Evolutionary conservation across 768 basidiomycete genomes (phyloP).

Genomic region (Trametes punicea): DNA sequence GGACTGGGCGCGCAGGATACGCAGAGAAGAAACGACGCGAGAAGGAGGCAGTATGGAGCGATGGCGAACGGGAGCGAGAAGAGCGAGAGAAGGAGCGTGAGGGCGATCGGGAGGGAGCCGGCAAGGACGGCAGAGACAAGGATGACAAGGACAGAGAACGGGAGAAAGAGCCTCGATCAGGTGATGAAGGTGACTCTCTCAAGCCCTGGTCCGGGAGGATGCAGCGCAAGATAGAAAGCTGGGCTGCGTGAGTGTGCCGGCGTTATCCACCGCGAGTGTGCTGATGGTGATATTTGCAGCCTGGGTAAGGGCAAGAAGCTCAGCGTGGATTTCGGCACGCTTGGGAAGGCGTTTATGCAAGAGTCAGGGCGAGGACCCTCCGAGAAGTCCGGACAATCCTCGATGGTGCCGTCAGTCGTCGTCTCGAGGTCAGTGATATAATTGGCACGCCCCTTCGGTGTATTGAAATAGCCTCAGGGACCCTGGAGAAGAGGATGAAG

Average conservation of each 20-base stretch:
- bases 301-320: conserved; percentile 29
- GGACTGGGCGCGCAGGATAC: conserved; percentile 34
- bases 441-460: neutral
- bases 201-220: conserved; percentile 41
- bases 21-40: conserved; percentile 33
- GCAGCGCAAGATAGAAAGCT: conserved; percentile 47
- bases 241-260: conserved; percentile 41
- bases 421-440: conserved; percentile 36
- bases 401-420: conserved; percentile 37
- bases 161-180: conserved; percentile 29
- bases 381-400: conserved; percentile 20
- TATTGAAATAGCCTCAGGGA: conserved; percentile 4
- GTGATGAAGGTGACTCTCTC: conserved; percentile 32
- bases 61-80: conserved; percentile 34
- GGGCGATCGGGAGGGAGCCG: conserved; percentile 30
- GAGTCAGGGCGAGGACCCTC: conserved; percentile 24
- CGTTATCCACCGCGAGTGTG: neutral
- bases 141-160: conserved; percentile 30
- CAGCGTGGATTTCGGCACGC: conserved; percentile 30
- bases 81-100: conserved; percentile 37
- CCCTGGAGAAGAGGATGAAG: conserved; percentile 54
- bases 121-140: conserved; percentile 35
- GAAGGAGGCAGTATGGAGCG: conserved; percentile 35
- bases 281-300: neutral
- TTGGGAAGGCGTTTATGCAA: conserved; percentile 20